Evolutionary conservation across 495 filamentous ascomycete genomes (phyloP).

Genomic region (Xylaria venustula): DNA sequence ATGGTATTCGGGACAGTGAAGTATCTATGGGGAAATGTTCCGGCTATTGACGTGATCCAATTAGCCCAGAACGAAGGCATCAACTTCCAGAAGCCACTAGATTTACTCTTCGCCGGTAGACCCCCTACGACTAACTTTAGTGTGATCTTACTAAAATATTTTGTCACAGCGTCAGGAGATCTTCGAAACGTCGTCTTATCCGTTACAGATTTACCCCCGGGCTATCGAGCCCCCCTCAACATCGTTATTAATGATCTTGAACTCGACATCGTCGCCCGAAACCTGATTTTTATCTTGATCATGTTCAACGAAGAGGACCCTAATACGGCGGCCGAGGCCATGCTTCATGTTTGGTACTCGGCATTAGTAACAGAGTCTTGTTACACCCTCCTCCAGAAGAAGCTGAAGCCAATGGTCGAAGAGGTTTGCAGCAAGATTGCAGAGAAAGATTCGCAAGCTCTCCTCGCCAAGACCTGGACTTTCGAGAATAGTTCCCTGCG

Average conservation of each 20-base stretch:
- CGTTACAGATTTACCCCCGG: background rate
- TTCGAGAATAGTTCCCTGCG: slow-evolving; percentile 15
- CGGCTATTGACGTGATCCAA: slow-evolving; percentile 1
- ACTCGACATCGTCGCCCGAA: background rate
- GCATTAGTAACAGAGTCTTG: background rate
- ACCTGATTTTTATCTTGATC: slow-evolving; percentile 4
- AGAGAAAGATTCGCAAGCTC: background rate
- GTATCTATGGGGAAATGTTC: slow-evolving; percentile 6
- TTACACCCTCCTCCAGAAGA: background rate
- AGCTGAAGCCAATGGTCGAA: background rate
- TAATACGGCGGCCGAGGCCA: background rate
- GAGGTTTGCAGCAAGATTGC: slow-evolving; percentile 19
- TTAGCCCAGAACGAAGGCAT: background rate
- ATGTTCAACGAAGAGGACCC: background rate
- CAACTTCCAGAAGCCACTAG: background rate
- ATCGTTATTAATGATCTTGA: slow-evolving; percentile 1
- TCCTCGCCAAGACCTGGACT: slow-evolving; percentile 19
- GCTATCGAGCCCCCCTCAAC: background rate
- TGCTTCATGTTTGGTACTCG: slow-evolving; percentile 3
- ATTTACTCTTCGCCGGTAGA: slow-evolving; percentile 1
- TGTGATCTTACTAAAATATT: slow-evolving; percentile 36
- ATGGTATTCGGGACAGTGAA: background rate
- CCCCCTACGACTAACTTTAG: slow-evolving; percentile 29
- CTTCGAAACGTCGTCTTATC: background rate
- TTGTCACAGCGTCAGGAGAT: slow-evolving; percentile 22